phyloP scores from a whole-genome alignment of 805 yeast genomes.

The Wickerhamiella dianesei region DNA sequence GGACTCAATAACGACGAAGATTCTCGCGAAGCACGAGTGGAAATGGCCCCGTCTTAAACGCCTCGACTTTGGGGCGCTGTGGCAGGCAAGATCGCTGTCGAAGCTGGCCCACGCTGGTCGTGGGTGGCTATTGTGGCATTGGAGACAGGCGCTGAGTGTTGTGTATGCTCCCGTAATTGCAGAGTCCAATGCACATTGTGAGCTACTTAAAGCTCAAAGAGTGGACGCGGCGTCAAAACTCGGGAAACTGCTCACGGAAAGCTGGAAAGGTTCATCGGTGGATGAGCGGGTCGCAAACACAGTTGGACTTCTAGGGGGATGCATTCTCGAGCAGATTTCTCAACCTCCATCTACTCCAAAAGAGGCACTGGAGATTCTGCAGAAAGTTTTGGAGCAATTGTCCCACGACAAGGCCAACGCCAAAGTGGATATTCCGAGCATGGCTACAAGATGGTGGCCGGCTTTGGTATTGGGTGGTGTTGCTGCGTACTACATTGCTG shows the following conservation, averaged over 20 bases:
- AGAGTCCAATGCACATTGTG: neutral
- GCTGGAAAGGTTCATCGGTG: conserved; percentile 3
- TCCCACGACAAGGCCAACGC: conserved; percentile 3
- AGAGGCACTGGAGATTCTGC: conserved; percentile 9
- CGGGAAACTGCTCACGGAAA: conserved; percentile 9
- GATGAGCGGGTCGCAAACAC: neutral
- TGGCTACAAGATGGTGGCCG: conserved; percentile 54
- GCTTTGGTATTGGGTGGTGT: conserved; percentile 28
- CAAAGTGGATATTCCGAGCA: conserved; percentile 8
- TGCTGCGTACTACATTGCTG: conserved; percentile 27
- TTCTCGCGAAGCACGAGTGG: neutral
- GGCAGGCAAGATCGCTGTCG: neutral
- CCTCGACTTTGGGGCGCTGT: neutral
- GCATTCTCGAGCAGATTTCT: neutral
- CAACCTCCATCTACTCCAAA: conserved; percentile 6
- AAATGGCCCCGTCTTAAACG: neutral
- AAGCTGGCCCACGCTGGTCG: neutral
- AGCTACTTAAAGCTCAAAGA: conserved; percentile 1
- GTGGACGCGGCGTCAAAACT: conserved; percentile 8
- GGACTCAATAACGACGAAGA: no score
- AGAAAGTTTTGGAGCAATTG: conserved; percentile 7
- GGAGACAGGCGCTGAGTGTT: neutral
- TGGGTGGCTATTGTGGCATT: neutral
- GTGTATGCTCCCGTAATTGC: neutral
- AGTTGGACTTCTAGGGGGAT: neutral